Base-by-base conservation (phyloP, 108 stramenopile genomes). In the Discostella stelligeroides region DNA sequence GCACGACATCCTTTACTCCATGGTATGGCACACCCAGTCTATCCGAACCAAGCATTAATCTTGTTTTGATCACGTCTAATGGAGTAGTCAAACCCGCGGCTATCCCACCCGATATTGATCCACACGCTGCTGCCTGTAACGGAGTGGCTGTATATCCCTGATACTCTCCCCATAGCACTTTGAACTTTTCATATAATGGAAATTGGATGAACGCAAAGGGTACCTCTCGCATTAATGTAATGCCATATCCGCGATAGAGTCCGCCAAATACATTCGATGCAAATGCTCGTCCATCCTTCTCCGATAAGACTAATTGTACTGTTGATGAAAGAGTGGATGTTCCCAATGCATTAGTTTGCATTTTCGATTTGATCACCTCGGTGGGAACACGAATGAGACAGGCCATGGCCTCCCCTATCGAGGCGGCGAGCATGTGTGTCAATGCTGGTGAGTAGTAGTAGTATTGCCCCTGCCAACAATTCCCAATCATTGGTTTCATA, bases 331-430 rank as follows among this genome's bases (percentile, higher is more conserved):
- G 63, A 27, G 79, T 60, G 6, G 51, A 46, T 6, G 84, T 45
- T 10, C 86, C 86, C 24, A 42, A 74, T 58, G 90, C 65, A 55
- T 79, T 76, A 1, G 87, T 91, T 82, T 99, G 99, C 96, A 98
- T 96, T 49, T 92, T 94, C 34, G 96, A 88, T 83, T 99, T 99
- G 60, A 99, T 76, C 1, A 98, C 96, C 73, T 99, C 99, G 11
- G 97, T 97, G 7, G 99, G 99, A 12, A 98, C 98, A 0, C 99
- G 91, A 0, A 99, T 95, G 42, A 98, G 73, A 76, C 97, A 98
- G 12, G 97, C 98, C 37, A 88, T 86, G 6, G 93, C 68, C 67
- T 99, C 99, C 11, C 96, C 99, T 14, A 89, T 70, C 2, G 84
- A 84, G 6, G 99, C 99, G 4, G 98, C 86, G 0, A 79, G 54